Evolutionary conservation across 768 basidiomycete genomes (phyloP), one percentile per base, ranked within the genome.

Genomic region (Psilocybe cyanescens): DNA sequence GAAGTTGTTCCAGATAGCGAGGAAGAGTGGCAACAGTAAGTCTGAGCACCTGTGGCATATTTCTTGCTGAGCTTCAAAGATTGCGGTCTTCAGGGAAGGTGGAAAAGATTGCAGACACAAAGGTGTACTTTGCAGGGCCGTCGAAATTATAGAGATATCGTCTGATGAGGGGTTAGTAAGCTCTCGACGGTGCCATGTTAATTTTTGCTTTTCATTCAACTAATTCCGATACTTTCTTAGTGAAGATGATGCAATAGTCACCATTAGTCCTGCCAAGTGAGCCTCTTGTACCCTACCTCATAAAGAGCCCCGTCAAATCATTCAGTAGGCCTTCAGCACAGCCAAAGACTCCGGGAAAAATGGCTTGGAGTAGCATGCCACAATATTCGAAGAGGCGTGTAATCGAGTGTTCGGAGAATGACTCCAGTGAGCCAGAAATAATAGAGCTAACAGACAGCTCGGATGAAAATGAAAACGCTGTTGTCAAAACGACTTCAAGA

Each of bases 131-230:
- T 55, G 19, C 47, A 65, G 50, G 37, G 46, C 65, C 39, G 64
- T 66, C 45, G 73, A 79, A 47, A 72, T 87, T 24, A 86, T 88
- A 60, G 83, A 86, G 65, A 82, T 86, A 70, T 85, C 83, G 16
- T 86, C 85, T 37, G 67, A 64, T 17, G 64, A 65, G 33, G 61
- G 65, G 65, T 63, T 30, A 51, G 61, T 29, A 44, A 28, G 17
- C 16, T 3, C 11, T n/a, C 31, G n/a, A n/a, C 4, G 33, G 3
- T 31, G 11, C 16, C 5, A 0, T 28, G 12, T 31, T 24, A 33
- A 8, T 45, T 24, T 9, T 14, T 9, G 7, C 24, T 30, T 14
- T 24, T 39, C 3, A 37, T 8, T 1, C 6, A 7, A 11, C 19
- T 44, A 19, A 44, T 31, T 47, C 28, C 24, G 16, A 54, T 37